Evolutionary conservation across 2,329 filamentous ascomycete genomes (phyloP).

Genomic region (Hymenoscyphus occultus): DNA sequence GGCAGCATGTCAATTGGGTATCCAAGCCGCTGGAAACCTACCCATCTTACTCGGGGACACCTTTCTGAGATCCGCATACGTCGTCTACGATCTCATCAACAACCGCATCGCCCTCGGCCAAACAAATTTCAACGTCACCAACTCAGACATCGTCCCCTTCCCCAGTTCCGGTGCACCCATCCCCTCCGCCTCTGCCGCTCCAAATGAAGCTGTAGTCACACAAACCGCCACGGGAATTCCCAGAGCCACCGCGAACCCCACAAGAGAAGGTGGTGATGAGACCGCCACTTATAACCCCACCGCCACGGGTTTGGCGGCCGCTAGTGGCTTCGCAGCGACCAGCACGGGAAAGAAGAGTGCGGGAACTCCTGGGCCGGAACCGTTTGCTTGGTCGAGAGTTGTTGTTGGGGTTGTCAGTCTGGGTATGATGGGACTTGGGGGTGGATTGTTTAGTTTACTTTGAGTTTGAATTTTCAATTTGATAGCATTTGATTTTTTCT

Average conservation of each 20-base stretch:
- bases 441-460: conserved; percentile 27
- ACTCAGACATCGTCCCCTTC: conserved; percentile 35
- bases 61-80: conserved; percentile 53
- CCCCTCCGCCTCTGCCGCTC: conserved; percentile 28
- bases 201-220: conserved; percentile 27
- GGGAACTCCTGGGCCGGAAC: conserved; percentile 23
- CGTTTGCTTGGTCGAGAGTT: conserved; percentile 31
- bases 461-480: conserved; percentile 10
- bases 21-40: conserved; percentile 39
- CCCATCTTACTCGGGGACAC: conserved; percentile 47
- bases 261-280: conserved; percentile 18
- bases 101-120: conserved; percentile 49
- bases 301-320: conserved; percentile 31
- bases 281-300: conserved; percentile 30
- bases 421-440: conserved; percentile 29
- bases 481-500: not conserved
- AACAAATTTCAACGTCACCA: conserved; percentile 44
- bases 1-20: conserved; percentile 52
- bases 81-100: conserved; percentile 53
- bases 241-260: conserved; percentile 21
- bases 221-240: conserved; percentile 33
- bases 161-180: conserved; percentile 31
- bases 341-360: conserved; percentile 27
- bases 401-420: conserved; percentile 24
- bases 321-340: conserved; percentile 28